phyloP scores from a whole-genome alignment of 768 basidiomycete genomes.

The Rhodocollybia butyracea region DNA sequence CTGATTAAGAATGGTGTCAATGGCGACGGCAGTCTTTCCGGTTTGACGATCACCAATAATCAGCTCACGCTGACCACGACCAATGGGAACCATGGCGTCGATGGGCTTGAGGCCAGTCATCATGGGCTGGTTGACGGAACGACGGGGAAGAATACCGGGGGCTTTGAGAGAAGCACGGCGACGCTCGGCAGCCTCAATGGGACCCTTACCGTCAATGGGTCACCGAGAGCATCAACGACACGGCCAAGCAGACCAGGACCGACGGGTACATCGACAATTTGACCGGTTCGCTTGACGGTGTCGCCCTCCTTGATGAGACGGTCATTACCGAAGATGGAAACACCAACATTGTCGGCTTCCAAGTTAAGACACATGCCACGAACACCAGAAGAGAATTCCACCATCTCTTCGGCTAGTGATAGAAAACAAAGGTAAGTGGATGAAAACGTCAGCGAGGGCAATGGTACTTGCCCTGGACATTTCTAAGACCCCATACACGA shows the following conservation, averaged over 20 bases:
- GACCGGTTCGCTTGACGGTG: constrained; percentile 99
- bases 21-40: constrained; percentile 98
- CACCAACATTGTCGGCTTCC: constrained; percentile 99
- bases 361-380: constrained; percentile 99
- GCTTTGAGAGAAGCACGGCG: constrained; percentile 98
- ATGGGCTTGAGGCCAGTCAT: constrained; percentile 99
- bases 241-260: constrained; percentile 96
- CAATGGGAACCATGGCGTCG: constrained; percentile 99
- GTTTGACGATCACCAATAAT: constrained; percentile 99
- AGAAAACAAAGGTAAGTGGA: constrained; percentile 10
- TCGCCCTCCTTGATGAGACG: constrained; percentile 99
- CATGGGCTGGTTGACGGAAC: constrained; percentile 99
- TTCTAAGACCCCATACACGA: constrained; percentile 98
- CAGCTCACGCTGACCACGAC: constrained; percentile 99
- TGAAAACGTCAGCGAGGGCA: constrained; percentile 6
- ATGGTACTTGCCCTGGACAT: constrained; percentile 81
- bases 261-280: constrained; percentile 99
- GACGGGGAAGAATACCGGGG: constrained; percentile 98
- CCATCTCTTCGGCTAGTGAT: constrained; percentile 95
- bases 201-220: constrained; percentile 99
- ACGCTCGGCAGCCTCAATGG: constrained; percentile 90
- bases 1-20: constrained; percentile 99
- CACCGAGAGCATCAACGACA: constrained; percentile 98
- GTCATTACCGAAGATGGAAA: constrained; percentile 98
- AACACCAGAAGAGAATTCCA: constrained; percentile 99